A percentile compares a stretch with the other conserved stretches of the same genome.
Evolutionary conservation across 1,284 basidiomycete genomes (phyloP).

Genomic region (Ganoderma lingzhi): DNA sequence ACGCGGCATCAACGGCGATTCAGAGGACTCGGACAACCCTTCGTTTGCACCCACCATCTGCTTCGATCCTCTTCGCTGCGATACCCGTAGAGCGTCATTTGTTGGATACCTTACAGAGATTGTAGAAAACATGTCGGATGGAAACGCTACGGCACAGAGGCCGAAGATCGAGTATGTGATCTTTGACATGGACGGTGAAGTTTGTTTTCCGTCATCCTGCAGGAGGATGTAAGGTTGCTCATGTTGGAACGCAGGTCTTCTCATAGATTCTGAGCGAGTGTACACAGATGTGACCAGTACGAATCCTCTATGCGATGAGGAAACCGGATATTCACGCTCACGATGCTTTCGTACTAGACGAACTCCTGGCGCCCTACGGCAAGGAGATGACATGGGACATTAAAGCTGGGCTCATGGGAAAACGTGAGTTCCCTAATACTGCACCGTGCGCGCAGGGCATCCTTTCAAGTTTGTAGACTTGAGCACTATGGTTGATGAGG

Average conservation of each 20-base stretch:
- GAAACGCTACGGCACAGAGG: constrained; percentile 1
- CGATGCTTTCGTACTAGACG: constrained; percentile 50
- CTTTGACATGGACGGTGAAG: constrained; percentile 83
- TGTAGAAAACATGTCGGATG: not conserved
- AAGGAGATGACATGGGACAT: constrained; percentile 86
- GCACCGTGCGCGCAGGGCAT: not conserved
- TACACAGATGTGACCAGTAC: constrained; percentile 81
- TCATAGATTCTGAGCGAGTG: constrained; percentile 78
- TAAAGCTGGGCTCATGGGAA: constrained; percentile 85
- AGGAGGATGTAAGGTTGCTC: constrained; percentile 3
- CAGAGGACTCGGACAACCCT: not conserved
- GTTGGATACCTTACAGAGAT: not conserved
- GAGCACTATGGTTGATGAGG: not conserved
- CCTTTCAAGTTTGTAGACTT: not conserved
- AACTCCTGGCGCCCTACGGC: constrained; percentile 75
- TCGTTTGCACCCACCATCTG: not conserved
- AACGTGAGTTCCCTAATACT: constrained; percentile 56
- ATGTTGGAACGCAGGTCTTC: constrained; percentile 46
- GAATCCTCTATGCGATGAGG: not conserved
- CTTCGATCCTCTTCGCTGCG: not conserved
- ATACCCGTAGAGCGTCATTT: not conserved
- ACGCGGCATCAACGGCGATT: not conserved
- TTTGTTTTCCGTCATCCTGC: not conserved
- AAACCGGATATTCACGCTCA: not conserved
- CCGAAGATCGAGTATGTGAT: constrained; percentile 71